Percentiles rank a stretch among this genome's conserved stretches.
These are phyloP conservation scores for Paraurostyla sp. DNA, from an alignment of 73 alveolate genomes.

Conservation along the genomic window DNA sequence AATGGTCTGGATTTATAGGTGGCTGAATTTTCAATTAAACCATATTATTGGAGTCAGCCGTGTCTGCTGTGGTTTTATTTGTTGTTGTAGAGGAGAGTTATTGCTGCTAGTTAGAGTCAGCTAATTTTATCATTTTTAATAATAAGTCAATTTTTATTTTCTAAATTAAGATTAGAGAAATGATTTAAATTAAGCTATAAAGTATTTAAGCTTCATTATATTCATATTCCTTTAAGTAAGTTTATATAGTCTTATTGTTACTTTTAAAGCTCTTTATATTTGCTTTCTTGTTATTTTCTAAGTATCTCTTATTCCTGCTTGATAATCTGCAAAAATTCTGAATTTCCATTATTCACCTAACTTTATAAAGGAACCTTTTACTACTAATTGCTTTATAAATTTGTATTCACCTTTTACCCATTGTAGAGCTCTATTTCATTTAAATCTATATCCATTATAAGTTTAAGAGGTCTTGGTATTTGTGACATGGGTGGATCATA, in stretches of 20 bases:
- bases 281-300: background rate
- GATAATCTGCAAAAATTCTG: background rate
- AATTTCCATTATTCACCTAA: background rate
- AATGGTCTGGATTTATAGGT: background rate
- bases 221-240: background rate
- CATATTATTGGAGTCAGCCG: background rate
- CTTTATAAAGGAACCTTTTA: background rate
- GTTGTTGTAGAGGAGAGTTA: background rate
- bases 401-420: background rate
- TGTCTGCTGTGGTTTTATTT: background rate
- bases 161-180: too few species aligned
- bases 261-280: constrained; percentile 12
- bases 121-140: background rate
- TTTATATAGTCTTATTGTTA: constrained; percentile 19
- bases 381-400: background rate
- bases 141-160: too few species aligned
- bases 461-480: constrained; percentile 57
- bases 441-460: constrained; percentile 7
- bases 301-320: constrained; percentile 5
- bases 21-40: background rate
- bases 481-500: background rate
- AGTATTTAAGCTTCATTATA: too few species aligned
- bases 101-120: background rate
- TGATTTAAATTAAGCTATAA: background rate
- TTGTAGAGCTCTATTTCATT: background rate